phyloP scores from a whole-genome alignment of 1,284 basidiomycete genomes.

The Coniophora puteana region DNA sequence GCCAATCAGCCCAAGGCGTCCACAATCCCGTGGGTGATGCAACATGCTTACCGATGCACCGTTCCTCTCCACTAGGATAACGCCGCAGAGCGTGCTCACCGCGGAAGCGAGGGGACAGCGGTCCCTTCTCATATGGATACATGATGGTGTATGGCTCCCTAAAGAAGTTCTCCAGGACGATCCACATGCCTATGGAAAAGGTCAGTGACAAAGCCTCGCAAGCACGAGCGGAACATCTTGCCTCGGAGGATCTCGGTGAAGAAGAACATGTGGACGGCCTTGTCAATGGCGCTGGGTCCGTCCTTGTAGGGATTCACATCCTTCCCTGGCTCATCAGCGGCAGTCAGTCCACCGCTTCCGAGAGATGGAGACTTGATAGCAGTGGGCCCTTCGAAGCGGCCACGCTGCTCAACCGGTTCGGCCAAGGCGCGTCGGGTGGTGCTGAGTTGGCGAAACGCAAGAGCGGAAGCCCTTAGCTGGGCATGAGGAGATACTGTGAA shows the following conservation, averaged over 20 bases:
- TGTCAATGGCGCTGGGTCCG: slow-evolving; percentile 90
- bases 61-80: slow-evolving; percentile 98
- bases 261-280: slow-evolving; percentile 96
- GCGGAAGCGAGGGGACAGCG: slow-evolving; percentile 95
- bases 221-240: slow-evolving; percentile 32
- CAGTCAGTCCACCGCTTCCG: slow-evolving; percentile 34
- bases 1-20: slow-evolving; percentile 1
- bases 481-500: too few relatives aligned
- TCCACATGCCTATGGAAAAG: slow-evolving; percentile 84
- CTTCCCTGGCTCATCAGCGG: slow-evolving; percentile 44
- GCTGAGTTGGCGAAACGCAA: slow-evolving; percentile 38
- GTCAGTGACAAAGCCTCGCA: slow-evolving; percentile 4
- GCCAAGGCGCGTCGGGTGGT: slow-evolving; percentile 20
- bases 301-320: slow-evolving; percentile 65
- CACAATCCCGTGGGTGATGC: slow-evolving; percentile 5
- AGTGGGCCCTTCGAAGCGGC: slow-evolving; percentile 18
- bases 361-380: slow-evolving; percentile 34
- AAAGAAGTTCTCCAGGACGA: slow-evolving; percentile 98
- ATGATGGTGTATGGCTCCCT: slow-evolving; percentile 98
- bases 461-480: slow-evolving; percentile 30
- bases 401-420: slow-evolving; percentile 16
- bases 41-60: slow-evolving; percentile 90
- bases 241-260: slow-evolving; percentile 98
- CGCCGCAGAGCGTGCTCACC: slow-evolving; percentile 98
- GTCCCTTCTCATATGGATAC: slow-evolving; percentile 98